Conservation (phyloP, 139 green algal genomes). For the Tetradesmus obliquus region DNA sequence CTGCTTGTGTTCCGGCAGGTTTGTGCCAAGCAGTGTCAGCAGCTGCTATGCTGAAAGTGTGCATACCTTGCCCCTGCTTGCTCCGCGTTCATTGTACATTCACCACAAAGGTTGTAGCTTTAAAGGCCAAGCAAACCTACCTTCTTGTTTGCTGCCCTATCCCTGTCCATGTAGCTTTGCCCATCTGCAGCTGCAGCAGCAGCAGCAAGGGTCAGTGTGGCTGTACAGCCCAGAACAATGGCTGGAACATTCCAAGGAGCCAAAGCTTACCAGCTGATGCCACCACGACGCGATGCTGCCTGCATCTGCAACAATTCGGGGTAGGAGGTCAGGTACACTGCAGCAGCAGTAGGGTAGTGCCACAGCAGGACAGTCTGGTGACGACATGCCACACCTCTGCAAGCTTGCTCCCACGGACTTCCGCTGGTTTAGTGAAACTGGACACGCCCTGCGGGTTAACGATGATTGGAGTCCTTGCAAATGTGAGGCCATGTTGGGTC, state of each 20-base stretch:
- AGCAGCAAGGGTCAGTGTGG: background rate
- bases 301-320: background rate
- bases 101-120: background rate
- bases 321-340: background rate
- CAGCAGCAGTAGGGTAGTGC: background rate
- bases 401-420: background rate
- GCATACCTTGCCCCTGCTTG: background rate
- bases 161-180: constrained; percentile 25
- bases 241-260: background rate
- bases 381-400: background rate
- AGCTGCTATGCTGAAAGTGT: background rate
- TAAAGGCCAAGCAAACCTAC: background rate
- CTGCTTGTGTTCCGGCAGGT: background rate
- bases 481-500: background rate
- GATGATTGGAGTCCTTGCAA: background rate
- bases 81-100: too few relatives aligned
- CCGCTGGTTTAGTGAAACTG: background rate
- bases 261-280: constrained; percentile 25
- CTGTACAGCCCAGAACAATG: background rate
- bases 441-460: background rate
- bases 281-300: background rate
- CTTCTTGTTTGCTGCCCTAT: constrained; percentile 22
- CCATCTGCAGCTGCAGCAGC: constrained; percentile 28
- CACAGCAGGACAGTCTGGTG: background rate
- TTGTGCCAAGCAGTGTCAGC: background rate